These are phyloP conservation scores for Eruca vesicaria DNA, from an alignment of 441 rosid species.

Conservation along the genomic window DNA sequence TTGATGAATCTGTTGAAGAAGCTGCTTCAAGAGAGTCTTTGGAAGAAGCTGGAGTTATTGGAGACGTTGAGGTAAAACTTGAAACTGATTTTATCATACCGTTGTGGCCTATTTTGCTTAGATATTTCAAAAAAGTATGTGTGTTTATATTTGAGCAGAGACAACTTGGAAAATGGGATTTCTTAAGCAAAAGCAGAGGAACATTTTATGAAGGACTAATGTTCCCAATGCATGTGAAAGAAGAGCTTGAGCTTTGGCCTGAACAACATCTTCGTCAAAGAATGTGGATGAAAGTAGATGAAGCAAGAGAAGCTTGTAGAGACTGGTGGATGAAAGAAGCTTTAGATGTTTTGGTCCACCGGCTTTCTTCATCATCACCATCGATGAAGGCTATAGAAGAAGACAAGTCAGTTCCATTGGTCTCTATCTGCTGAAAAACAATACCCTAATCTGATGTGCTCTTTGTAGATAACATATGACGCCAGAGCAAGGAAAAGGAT, in stretches of 20 bases:
- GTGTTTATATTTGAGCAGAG: conserved; percentile 16
- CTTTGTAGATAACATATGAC: background rate
- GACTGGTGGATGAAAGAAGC: conserved; percentile 87
- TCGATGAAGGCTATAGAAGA: conserved; percentile 3
- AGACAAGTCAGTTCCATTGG: conserved; percentile 4
- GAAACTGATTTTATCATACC: background rate
- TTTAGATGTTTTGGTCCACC: conserved; percentile 41
- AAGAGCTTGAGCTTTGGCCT: conserved; percentile 61
- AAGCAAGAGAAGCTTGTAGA: conserved; percentile 61
- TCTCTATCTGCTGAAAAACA: conserved; percentile 18
- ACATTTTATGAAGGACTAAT: conserved; percentile 55
- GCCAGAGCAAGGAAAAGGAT: background rate
- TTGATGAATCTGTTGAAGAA: conserved; percentile 56
- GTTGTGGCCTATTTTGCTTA: background rate
- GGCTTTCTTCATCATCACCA: conserved; percentile 17
- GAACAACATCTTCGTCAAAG: conserved; percentile 56
- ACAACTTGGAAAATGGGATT: conserved; percentile 58
- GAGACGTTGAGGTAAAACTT: conserved; percentile 46
- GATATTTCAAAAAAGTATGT: background rate
- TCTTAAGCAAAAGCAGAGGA: conserved; percentile 60
- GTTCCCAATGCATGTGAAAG: conserved; percentile 59
- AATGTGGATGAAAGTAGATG: conserved; percentile 54
- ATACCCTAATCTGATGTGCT: background rate
- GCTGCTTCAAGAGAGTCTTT: conserved; percentile 58
- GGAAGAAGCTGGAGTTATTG: conserved; percentile 73